Percentiles rank a stretch among this genome's conserved stretches.
Conservation (phyloP, 2,329 filamentous ascomycete genomes). For the Xylariaceae sp. region DNA sequence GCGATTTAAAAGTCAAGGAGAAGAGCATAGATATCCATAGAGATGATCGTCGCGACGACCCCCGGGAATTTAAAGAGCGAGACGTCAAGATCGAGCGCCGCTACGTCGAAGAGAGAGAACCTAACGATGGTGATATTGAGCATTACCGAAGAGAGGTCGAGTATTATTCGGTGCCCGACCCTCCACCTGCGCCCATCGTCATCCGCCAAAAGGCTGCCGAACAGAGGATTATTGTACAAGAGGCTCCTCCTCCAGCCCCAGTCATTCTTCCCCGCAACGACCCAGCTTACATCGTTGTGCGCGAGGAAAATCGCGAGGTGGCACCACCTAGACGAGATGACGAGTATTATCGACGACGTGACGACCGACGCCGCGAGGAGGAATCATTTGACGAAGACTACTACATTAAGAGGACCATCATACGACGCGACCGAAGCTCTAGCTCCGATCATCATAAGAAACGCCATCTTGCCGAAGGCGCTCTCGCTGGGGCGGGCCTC, state of each 20-base stretch:
- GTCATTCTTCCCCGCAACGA: slow-evolving; percentile 56
- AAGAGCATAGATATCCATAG: slow-evolving; percentile 52
- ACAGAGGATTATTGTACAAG: slow-evolving; percentile 66
- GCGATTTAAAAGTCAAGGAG: slow-evolving; percentile 61
- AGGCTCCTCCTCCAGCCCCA: slow-evolving; percentile 59
- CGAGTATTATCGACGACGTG: slow-evolving; percentile 32
- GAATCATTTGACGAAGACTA: slow-evolving; percentile 54
- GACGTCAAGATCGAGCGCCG: slow-evolving; percentile 42
- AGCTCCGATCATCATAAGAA: slow-evolving; percentile 59
- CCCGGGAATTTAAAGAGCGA: slow-evolving; percentile 38
- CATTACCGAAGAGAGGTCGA: slow-evolving; percentile 67
- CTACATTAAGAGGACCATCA: slow-evolving; percentile 52
- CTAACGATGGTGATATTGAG: slow-evolving; percentile 55
- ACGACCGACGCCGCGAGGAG: slow-evolving; percentile 46
- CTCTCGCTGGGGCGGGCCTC: slow-evolving; percentile 66
- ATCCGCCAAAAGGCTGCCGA: slow-evolving; percentile 62
- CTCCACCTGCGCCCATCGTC: slow-evolving; percentile 57
- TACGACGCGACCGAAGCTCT: slow-evolving; percentile 57
- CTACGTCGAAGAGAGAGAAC: slow-evolving; percentile 35
- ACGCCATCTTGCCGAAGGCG: slow-evolving; percentile 68
- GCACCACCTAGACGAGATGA: slow-evolving; percentile 33
- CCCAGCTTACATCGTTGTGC: slow-evolving; percentile 51
- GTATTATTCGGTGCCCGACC: slow-evolving; percentile 61
- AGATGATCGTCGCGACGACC: slow-evolving; percentile 34
- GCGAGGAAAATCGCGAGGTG: slow-evolving; percentile 49